phyloP scores from a whole-genome alignment of 805 yeast species.

The Starmera caribaea region DNA sequence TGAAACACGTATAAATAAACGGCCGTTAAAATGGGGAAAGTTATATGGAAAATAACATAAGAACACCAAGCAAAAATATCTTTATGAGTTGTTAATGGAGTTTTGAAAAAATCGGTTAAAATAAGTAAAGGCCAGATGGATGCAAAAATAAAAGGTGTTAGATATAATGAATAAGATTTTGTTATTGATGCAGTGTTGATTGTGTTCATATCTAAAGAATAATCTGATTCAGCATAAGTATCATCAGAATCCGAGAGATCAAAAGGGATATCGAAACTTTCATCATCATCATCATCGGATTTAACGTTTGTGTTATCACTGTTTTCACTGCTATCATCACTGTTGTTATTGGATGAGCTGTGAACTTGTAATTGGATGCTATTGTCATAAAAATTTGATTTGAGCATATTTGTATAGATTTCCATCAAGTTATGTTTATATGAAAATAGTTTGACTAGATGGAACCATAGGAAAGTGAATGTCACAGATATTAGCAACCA shows the following conservation, averaged over 20 bases:
- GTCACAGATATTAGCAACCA: slow-evolving; percentile 10
- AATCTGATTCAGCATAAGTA: neutral
- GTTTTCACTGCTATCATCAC: too few relatives aligned
- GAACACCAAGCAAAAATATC: slow-evolving; percentile 54
- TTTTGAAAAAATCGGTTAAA: slow-evolving; percentile 30
- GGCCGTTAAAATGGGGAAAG: slow-evolving; percentile 51
- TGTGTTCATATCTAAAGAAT: too few relatives aligned
- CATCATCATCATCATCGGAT: neutral
- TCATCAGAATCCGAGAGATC: too few relatives aligned
- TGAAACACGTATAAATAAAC: slow-evolving; percentile 59
- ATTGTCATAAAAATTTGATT: too few relatives aligned
- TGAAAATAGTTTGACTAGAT: slow-evolving; percentile 17
- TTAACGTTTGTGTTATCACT: neutral
- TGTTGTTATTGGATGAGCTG: too few relatives aligned
- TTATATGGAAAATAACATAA: slow-evolving; percentile 52
- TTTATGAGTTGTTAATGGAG: slow-evolving; percentile 31
- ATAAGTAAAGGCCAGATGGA: slow-evolving; percentile 42
- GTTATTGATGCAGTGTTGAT: slow-evolving; percentile 2
- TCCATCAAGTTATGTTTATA: slow-evolving; percentile 17
- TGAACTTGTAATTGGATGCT: too few relatives aligned
- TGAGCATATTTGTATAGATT: slow-evolving; percentile 9
- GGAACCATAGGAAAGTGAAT: slow-evolving; percentile 9
- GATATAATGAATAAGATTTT: slow-evolving; percentile 6
- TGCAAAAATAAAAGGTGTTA: slow-evolving; percentile 28
- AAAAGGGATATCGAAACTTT: neutral